Conservation (phyloP, 345 rosid species). For the Murraya paniculata region DNA sequence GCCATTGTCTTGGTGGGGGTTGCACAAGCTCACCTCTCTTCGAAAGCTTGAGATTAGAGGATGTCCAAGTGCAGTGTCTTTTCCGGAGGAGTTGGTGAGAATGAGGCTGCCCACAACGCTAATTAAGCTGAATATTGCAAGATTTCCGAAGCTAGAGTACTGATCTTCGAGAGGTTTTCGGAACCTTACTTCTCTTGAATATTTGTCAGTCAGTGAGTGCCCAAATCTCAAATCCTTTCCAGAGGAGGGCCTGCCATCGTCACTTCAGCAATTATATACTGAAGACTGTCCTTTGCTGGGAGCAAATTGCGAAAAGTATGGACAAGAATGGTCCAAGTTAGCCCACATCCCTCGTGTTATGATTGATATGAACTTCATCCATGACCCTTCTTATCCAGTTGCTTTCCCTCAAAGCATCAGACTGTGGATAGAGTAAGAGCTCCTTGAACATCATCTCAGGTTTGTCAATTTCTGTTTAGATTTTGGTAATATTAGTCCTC, state of each 20-base stretch:
- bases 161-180: background rate
- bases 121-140: background rate
- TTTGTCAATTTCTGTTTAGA: background rate
- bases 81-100: slow-evolving; percentile 1
- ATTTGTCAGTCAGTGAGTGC: background rate
- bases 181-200: background rate
- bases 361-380: background rate
- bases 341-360: background rate
- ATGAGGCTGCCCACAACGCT: background rate
- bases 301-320: background rate
- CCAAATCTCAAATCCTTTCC: background rate
- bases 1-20: slow-evolving; percentile 17
- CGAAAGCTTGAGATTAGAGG: background rate
- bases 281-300: background rate
- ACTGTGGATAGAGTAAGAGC: background rate
- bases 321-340: slow-evolving; percentile 2
- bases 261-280: background rate
- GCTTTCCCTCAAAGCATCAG: background rate
- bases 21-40: slow-evolving; percentile 15
- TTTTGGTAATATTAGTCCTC: background rate
- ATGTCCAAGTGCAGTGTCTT: slow-evolving; percentile 5
- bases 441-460: background rate
- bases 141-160: background rate
- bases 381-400: background rate
- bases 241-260: background rate